phyloP scores from a whole-genome alignment of 2,329 filamentous ascomycete species.

The Claviceps monticola region DNA sequence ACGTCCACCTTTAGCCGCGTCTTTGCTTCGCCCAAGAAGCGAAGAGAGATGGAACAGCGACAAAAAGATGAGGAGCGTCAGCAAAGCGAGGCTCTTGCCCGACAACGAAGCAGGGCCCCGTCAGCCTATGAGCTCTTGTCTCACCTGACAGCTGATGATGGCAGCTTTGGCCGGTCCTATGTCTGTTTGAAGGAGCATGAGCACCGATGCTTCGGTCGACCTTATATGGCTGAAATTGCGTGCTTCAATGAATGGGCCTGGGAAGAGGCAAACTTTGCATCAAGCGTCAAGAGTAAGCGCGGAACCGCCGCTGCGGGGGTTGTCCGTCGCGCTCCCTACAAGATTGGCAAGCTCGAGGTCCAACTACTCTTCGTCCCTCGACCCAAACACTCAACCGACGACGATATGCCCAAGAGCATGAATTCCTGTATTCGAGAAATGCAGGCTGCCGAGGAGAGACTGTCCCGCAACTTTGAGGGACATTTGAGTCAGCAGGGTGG shows the following conservation, averaged over 20 bases:
- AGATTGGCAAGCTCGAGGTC: slow-evolving; percentile 84
- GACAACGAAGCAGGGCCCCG: slow-evolving; percentile 47
- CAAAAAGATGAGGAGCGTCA: slow-evolving; percentile 65
- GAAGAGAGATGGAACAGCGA: slow-evolving; percentile 81
- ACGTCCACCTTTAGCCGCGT: slow-evolving; percentile 82
- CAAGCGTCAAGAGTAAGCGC: slow-evolving; percentile 90
- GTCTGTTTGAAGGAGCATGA: slow-evolving; percentile 92
- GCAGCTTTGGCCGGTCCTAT: slow-evolving; percentile 88
- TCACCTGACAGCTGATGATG: slow-evolving; percentile 75
- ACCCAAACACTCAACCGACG: slow-evolving; percentile 72
- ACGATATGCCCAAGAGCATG: slow-evolving; percentile 99
- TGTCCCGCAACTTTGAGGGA: slow-evolving; percentile 71
- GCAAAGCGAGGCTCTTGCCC: slow-evolving; percentile 49
- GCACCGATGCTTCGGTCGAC: slow-evolving; percentile 72
- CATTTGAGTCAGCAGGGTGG: slow-evolving; percentile 91
- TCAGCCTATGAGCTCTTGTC: slow-evolving; percentile 79
- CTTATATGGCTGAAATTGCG: slow-evolving; percentile 74
- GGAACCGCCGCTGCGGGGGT: slow-evolving; percentile 50
- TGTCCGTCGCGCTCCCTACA: slow-evolving; percentile 83
- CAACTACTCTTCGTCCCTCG: slow-evolving; percentile 92
- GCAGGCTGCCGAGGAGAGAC: slow-evolving; percentile 72
- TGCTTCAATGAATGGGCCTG: slow-evolving; percentile 99
- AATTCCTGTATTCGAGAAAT: slow-evolving; percentile 89
- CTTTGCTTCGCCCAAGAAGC: slow-evolving; percentile 90
- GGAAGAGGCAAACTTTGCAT: slow-evolving; percentile 64